Conservation (phyloP, 2,329 filamentous ascomycete genomes). For the Penicillium sp. region DNA sequence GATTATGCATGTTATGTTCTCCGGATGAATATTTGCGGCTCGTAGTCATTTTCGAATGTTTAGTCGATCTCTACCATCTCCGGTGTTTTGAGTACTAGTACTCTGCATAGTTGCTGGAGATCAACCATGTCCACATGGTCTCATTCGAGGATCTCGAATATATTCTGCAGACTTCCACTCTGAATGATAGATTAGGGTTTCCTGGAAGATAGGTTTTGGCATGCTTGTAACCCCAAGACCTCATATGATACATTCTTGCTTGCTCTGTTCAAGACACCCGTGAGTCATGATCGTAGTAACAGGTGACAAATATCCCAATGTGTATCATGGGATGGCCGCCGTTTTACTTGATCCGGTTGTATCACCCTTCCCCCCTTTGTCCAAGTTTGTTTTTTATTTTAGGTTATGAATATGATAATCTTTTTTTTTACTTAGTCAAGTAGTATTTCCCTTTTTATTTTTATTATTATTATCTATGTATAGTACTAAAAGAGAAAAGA, state of each 20-base stretch:
- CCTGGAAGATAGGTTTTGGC: conserved; percentile 8
- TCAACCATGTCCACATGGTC: conserved; percentile 19
- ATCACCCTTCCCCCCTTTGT: conserved; percentile 28
- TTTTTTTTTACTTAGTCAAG: not conserved
- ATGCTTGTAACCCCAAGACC: conserved; percentile 23
- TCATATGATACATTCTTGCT: conserved; percentile 30
- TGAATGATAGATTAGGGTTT: conserved; percentile 19
- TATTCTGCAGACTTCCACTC: conserved; percentile 1
- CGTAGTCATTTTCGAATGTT: not conserved
- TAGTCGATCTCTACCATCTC: conserved; percentile 21
- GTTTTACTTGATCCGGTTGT: conserved; percentile 28
- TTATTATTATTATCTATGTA: conserved; percentile 5
- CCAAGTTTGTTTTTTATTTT: conserved; percentile 17
- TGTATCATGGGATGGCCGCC: conserved; percentile 27
- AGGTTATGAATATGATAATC: not conserved
- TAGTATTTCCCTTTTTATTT: not conserved
- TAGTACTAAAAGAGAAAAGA: conserved; percentile 6
- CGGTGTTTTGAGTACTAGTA: conserved; percentile 2
- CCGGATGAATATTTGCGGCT: conserved; percentile 17
- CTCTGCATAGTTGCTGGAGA: conserved; percentile 19
- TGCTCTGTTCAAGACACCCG: conserved; percentile 15
- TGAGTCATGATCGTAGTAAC: conserved; percentile 26
- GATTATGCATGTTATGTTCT: conserved; percentile 7
- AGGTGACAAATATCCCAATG: conserved; percentile 23
- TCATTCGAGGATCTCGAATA: conserved; percentile 21